Conservation (phyloP, 148 eudicot genomes). For the Spergularia bocconei region DNA sequence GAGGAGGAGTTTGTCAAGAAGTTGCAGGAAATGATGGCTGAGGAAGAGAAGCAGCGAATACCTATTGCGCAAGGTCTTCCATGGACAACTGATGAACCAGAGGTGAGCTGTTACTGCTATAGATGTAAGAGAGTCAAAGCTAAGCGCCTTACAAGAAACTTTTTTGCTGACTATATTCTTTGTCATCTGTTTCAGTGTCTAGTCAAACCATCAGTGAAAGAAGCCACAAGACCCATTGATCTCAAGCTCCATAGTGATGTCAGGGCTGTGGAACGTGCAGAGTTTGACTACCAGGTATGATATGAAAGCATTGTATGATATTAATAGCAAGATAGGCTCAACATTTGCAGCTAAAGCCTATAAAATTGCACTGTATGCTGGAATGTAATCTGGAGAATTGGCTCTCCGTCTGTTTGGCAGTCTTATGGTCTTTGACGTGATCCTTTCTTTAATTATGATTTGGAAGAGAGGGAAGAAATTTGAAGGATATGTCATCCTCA, state of each 20-base stretch:
- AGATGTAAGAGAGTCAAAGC: not conserved
- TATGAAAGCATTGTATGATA: not conserved
- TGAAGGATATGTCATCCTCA: too few relatives aligned
- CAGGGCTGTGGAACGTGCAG: slow-evolving; percentile 88
- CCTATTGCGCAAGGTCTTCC: slow-evolving; percentile 95
- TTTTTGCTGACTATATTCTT: not conserved
- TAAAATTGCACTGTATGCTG: too few relatives aligned
- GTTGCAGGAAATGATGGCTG: slow-evolving; percentile 60
- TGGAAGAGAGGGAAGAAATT: too few relatives aligned
- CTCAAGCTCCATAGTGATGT: slow-evolving; percentile 71
- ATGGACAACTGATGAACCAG: slow-evolving; percentile 91
- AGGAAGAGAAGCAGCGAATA: slow-evolving; percentile 79
- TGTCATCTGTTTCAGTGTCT: slow-evolving; percentile 50
- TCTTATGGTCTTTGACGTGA: too few relatives aligned
- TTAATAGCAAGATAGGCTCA: not conserved
- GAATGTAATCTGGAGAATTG: too few relatives aligned
- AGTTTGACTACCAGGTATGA: slow-evolving; percentile 77
- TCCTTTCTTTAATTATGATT: too few relatives aligned
- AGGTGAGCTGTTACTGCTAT: slow-evolving; percentile 42
- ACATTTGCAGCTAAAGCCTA: not conserved
- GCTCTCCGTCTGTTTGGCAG: too few relatives aligned
- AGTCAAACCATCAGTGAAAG: slow-evolving; percentile 80
- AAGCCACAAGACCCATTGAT: slow-evolving; percentile 70
- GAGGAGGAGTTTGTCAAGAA: slow-evolving; percentile 81
- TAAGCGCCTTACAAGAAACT: not conserved